phyloP scores from a whole-genome alignment of 768 basidiomycete genomes.

The Stropharia rugosoannulata region DNA sequence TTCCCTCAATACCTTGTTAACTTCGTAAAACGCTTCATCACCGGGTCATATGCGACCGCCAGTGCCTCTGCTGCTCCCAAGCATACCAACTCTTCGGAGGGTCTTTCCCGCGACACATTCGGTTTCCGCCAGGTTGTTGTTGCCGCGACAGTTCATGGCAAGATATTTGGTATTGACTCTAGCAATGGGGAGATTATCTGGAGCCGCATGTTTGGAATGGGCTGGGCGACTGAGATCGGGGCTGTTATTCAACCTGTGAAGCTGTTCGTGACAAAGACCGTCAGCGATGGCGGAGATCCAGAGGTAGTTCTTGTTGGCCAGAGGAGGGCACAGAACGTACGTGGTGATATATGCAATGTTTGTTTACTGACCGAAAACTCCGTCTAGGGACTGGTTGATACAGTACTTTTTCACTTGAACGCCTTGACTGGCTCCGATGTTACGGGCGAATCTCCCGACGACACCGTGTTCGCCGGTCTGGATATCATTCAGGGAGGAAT shows the following conservation, averaged over 20 bases:
- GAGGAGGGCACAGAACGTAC: conserved; percentile 59
- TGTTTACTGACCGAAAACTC: background rate
- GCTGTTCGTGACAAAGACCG: conserved; percentile 53
- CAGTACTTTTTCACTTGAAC: conserved; percentile 75
- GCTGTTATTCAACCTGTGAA: conserved; percentile 58
- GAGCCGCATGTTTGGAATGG: conserved; percentile 75
- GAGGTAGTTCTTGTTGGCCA: conserved; percentile 66
- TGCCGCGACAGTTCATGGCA: conserved; percentile 67
- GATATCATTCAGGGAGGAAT: conserved; percentile 61
- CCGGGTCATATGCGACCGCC: conserved; percentile 60
- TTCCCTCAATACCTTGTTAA: conserved; percentile 67
- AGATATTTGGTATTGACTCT: conserved; percentile 81
- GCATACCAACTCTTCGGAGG: conserved; percentile 31
- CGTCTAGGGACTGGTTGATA: conserved; percentile 58
- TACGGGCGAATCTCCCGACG: conserved; percentile 26
- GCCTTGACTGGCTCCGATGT: conserved; percentile 76
- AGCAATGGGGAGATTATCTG: conserved; percentile 76
- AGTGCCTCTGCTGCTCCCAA: conserved; percentile 29
- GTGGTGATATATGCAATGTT: conserved; percentile 20
- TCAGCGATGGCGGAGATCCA: conserved; percentile 48
- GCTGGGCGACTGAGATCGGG: conserved; percentile 59
- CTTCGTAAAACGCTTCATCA: conserved; percentile 71
- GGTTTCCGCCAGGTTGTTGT: conserved; percentile 87
- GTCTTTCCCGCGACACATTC: conserved; percentile 70
- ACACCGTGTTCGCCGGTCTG: conserved; percentile 50